Conservation (phyloP, 345 rosid species). For the Populus ilicifolia region DNA sequence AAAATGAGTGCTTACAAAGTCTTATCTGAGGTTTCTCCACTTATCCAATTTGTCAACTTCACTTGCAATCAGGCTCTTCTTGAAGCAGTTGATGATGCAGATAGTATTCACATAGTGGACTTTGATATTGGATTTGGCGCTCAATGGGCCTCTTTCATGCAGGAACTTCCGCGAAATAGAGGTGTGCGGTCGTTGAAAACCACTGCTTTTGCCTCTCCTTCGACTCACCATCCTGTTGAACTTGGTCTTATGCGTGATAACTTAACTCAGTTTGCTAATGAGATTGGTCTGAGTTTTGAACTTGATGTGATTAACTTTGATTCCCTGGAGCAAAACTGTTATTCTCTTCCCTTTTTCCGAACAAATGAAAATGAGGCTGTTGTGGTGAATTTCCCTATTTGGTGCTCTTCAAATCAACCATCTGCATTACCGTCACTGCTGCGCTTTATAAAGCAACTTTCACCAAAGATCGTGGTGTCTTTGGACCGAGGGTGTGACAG, state of each 20-base stretch:
- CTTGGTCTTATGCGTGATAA: conserved; percentile 48
- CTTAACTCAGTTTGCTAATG: conserved; percentile 45
- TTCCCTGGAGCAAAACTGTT: conserved; percentile 37
- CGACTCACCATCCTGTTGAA: conserved; percentile 43
- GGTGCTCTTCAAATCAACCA: conserved; percentile 40
- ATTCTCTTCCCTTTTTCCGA: conserved; percentile 31
- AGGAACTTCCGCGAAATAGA: conserved; percentile 48
- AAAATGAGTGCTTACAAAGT: conserved; percentile 53
- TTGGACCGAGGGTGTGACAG: conserved; percentile 81
- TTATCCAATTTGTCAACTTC: conserved; percentile 49
- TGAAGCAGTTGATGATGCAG: conserved; percentile 41
- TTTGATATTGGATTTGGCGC: conserved; percentile 60
- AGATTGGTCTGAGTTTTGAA: conserved; percentile 45
- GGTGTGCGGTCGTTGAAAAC: conserved; percentile 44
- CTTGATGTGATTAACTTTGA: conserved; percentile 47
- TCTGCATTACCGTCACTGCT: conserved; percentile 47
- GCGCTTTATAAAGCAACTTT: conserved; percentile 66
- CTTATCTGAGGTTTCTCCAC: conserved; percentile 51
- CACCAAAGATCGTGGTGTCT: conserved; percentile 75
- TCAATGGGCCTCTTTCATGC: conserved; percentile 67
- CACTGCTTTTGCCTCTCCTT: conserved; percentile 52
- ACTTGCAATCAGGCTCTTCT: conserved; percentile 55
- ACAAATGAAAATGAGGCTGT: conserved; percentile 42
- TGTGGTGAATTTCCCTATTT: conserved; percentile 49
- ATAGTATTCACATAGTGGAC: conserved; percentile 48